Percentiles rank a stretch among this genome's conserved stretches.
Conservation (phyloP, 164 flowering plant genomes). For the Euptelea pleiosperma region DNA sequence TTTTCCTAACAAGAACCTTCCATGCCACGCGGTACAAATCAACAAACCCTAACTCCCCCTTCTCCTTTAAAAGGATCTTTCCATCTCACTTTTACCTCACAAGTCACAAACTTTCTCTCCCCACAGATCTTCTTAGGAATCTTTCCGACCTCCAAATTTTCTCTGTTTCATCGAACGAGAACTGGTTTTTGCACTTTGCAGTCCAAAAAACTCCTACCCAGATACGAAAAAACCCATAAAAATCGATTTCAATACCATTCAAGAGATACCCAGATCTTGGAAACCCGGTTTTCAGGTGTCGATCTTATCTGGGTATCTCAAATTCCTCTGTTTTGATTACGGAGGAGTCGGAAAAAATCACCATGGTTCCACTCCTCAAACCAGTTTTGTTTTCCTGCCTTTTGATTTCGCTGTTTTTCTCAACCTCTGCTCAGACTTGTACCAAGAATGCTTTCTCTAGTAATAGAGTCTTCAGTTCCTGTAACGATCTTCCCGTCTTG, state of each 20-base stretch:
- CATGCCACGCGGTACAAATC: too few species aligned
- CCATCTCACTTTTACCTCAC: too few species aligned
- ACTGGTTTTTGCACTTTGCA: too few species aligned
- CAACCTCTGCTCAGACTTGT: constrained; percentile 39
- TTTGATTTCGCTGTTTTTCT: constrained; percentile 8
- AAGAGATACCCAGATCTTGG: constrained; percentile 5
- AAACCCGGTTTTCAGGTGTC: background rate
- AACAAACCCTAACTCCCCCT: too few species aligned
- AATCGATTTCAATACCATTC: background rate
- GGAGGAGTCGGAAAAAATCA: background rate
- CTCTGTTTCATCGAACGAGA: too few species aligned
- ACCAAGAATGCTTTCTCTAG: constrained; percentile 11
- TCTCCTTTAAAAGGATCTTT: too few species aligned
- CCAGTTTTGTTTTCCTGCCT: constrained; percentile 10
- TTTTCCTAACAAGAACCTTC: too few species aligned
- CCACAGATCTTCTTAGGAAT: too few species aligned
- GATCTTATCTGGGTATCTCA: background rate
- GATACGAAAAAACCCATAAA: too few species aligned
- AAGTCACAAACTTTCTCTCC: too few species aligned
- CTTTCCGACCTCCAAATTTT: too few species aligned
- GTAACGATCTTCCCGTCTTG: constrained; percentile 25
- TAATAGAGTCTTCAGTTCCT: constrained; percentile 10
- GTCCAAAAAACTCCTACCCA: too few species aligned
- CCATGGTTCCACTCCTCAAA: constrained; percentile 11
- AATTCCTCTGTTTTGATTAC: constrained; percentile 4